phyloP scores from a whole-genome alignment of 495 filamentous ascomycete genomes.

The Neurospora sp. region DNA sequence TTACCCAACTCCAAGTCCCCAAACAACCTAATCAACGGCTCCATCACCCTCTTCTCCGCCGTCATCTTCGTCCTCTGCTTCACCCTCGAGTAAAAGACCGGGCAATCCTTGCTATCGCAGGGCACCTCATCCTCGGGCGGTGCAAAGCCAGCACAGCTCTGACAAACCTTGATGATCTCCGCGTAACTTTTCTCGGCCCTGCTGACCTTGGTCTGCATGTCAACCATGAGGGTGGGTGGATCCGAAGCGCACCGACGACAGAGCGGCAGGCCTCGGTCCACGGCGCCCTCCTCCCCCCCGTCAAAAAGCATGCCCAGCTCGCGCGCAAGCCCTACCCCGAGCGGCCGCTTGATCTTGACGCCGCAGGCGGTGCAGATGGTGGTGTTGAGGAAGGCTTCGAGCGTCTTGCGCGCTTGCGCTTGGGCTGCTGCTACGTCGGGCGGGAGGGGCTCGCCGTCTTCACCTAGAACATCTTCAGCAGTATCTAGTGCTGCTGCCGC shows the following conservation, averaged over 20 bases:
- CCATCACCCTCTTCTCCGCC: conserved; percentile 45
- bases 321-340: neutral
- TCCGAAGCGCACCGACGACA: conserved; percentile 54
- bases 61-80: conserved; percentile 55
- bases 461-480: neutral
- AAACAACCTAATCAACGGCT: conserved; percentile 47
- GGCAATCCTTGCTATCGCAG: conserved; percentile 87
- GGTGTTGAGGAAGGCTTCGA: conserved; percentile 81
- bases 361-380: conserved; percentile 71
- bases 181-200: conserved; percentile 51
- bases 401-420: conserved; percentile 43
- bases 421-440: conserved; percentile 17
- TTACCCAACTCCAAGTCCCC: conserved; percentile 31
- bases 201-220: conserved; percentile 50
- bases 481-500: neutral
- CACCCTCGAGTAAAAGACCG: conserved; percentile 80
- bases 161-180: conserved; percentile 68
- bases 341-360: conserved; percentile 42
- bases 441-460: neutral
- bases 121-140: conserved; percentile 58
- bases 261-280: conserved; percentile 23
- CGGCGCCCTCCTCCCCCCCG: neutral
- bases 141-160: conserved; percentile 65
- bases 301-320: neutral
- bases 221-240: conserved; percentile 47